phyloP scores from a whole-genome alignment of 805 yeast genomes.

The Metschnikowia cerradonensis region DNA sequence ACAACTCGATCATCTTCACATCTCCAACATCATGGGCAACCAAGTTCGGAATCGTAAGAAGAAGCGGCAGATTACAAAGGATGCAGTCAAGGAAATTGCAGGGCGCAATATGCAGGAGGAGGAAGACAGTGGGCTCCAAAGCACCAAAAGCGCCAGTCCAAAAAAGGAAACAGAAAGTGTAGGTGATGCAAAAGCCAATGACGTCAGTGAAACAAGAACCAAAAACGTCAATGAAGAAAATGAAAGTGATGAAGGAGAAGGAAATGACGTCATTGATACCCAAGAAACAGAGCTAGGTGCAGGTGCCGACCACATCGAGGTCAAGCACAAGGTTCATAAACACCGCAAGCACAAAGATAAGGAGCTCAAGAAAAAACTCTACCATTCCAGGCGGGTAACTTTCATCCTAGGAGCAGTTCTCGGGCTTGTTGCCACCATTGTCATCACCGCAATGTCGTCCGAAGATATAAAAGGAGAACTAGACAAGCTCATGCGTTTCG shows the following conservation, averaged over 20 bases:
- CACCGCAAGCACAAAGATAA: slow-evolving; percentile 1
- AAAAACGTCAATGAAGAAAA: no score
- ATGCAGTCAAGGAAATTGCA: neutral
- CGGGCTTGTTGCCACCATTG: slow-evolving; percentile 63
- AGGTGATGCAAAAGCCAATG: neutral
- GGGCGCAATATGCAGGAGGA: neutral
- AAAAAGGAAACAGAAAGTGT: neutral
- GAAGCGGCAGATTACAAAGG: neutral
- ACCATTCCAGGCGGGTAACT: slow-evolving; percentile 54
- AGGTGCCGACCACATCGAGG: no score
- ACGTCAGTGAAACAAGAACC: neutral
- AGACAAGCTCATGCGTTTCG: slow-evolving; percentile 46
- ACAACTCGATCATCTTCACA: neutral
- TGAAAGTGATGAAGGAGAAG: no score
- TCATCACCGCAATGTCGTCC: slow-evolving; percentile 44
- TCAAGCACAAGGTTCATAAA: no score
- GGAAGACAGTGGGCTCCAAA: neutral
- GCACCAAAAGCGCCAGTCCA: no score
- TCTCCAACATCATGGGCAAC: neutral
- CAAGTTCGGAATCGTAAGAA: slow-evolving; percentile 7
- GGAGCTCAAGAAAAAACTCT: slow-evolving; percentile 18
- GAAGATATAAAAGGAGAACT: slow-evolving; percentile 42
- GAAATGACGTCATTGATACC: no score
- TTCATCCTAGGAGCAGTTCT: slow-evolving; percentile 69
- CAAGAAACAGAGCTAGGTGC: no score